Base-by-base conservation (phyloP, 768 basidiomycete species). In the Tylopilus balloui region DNA sequence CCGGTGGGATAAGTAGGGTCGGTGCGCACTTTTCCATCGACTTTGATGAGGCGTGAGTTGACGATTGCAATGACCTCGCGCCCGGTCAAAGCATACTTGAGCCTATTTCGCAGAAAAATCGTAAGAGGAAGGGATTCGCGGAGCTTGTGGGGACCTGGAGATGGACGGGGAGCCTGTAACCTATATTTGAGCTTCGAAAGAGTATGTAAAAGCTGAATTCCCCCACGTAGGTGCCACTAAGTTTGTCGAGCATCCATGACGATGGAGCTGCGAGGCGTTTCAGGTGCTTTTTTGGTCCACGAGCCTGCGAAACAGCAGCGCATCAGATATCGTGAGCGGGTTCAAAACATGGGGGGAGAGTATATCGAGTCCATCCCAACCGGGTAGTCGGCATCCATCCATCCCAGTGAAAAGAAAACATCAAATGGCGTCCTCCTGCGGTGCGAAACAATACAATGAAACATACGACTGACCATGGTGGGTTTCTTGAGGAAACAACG, bases 241-340 rank as follows among this genome's bases (percentile, higher is more conserved):
- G 74, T 78, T 99, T 99, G 80, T 98, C 92, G 56, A 99, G 81
- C 94, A 99, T 97, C 96, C 96, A 99, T 77, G 92, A 88, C 40
- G 92, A 95, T 56, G 96, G 96, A 54, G 96, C 96, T 59, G 86
- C 84, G 52, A 98, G 83, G 67, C 95, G 89, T 82, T 97, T 97
- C 78, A 97, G 82, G 70, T 97, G 94, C 76, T 96, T 96, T 87
- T 90, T 96, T 57, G 94, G 94, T 84, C 94, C 94, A 72, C 94
- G 87, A 68, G 82, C 92, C 94, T 96, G 59, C 19, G 59, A 58
- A 58, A 65, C 38, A 43, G 31, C 44, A 49, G 49, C 4, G 42
- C 13, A 40, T 69, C 27, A 69, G 52, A 40, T 46, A 25, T 12
- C 17, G 9, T 24, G 45, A 43, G 40, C n/a, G 39, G 11, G 37